Conservation (phyloP, 495 filamentous ascomycete genomes). For the Oleoguttula mirabilis region DNA sequence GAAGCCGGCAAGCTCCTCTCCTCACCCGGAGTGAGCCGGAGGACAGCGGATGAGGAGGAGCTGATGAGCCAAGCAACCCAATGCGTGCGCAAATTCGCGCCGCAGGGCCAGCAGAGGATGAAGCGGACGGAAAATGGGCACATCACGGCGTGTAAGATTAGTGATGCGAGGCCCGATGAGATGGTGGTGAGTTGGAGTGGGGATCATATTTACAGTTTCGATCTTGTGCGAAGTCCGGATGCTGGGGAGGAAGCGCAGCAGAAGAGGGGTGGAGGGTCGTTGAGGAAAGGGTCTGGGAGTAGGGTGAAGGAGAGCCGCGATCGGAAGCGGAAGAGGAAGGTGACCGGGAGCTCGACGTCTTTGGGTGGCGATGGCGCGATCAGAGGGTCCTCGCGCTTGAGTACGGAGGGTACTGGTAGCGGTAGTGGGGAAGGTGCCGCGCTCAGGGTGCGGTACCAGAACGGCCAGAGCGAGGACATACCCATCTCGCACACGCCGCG, state of each 20-base stretch:
- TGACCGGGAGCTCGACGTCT: slow-evolving; percentile 1
- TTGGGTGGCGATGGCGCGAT: slow-evolving; percentile 27
- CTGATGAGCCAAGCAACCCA: slow-evolving; percentile 50
- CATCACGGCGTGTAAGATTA: slow-evolving; percentile 70
- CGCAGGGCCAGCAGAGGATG: slow-evolving; percentile 45
- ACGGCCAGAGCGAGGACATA: slow-evolving; percentile 50
- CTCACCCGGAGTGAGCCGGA: slow-evolving; percentile 22
- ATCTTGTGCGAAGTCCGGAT: slow-evolving; percentile 52
- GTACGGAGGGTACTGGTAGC: slow-evolving; percentile 28
- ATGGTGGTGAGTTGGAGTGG: slow-evolving; percentile 67
- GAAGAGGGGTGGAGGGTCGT: slow-evolving; percentile 3
- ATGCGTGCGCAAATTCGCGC: slow-evolving; percentile 61
- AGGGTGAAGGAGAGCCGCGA: slow-evolving; percentile 32
- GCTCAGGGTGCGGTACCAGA: slow-evolving; percentile 47
- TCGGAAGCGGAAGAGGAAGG: slow-evolving; percentile 48
- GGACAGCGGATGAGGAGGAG: slow-evolving; percentile 39
- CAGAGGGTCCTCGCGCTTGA: slow-evolving; percentile 34
- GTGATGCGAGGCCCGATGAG: slow-evolving; percentile 63
- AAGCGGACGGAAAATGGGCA: slow-evolving; percentile 45
- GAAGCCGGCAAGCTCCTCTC: slow-evolving; percentile 42
- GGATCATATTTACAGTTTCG: slow-evolving; percentile 63
- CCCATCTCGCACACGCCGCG: slow-evolving; percentile 26
- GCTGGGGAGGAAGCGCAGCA: slow-evolving; percentile 30
- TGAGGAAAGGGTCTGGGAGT: slow-evolving; percentile 21
- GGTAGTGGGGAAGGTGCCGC: slow-evolving; percentile 30